Conservation (phyloP, 768 basidiomycete species). For the Naematelia aurantialba region DNA sequence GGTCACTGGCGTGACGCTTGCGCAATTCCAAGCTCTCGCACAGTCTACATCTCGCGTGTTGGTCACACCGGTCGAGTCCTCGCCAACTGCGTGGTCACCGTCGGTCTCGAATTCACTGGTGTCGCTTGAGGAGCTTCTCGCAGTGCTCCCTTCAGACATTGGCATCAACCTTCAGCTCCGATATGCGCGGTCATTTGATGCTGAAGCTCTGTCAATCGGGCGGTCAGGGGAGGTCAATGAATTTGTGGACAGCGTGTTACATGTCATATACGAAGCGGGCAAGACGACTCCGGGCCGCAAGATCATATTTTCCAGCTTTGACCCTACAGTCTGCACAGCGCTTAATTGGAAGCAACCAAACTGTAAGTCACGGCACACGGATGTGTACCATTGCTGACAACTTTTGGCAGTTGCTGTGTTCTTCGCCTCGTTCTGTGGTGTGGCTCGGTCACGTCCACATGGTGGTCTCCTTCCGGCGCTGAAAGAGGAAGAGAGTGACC, state of each 20-base stretch:
- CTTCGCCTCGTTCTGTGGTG: slow-evolving; percentile 83
- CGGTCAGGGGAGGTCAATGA: slow-evolving; percentile 68
- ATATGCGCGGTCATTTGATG: slow-evolving; percentile 61
- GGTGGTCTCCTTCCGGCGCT: slow-evolving; percentile 27
- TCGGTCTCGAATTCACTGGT: slow-evolving; percentile 55
- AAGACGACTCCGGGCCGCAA: slow-evolving; percentile 61
- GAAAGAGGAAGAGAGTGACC: slow-evolving; percentile 52
- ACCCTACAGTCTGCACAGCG: slow-evolving; percentile 80
- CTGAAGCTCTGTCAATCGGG: slow-evolving; percentile 54
- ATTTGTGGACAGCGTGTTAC: slow-evolving; percentile 78
- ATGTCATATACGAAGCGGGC: slow-evolving; percentile 68
- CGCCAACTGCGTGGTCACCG: slow-evolving; percentile 50
- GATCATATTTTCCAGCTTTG: slow-evolving; percentile 88
- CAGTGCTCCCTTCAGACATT: slow-evolving; percentile 59
- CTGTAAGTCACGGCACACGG: slow-evolving; percentile 57
- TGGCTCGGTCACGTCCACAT: slow-evolving; percentile 46
- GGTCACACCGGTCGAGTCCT: slow-evolving; percentile 8
- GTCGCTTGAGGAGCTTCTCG: slow-evolving; percentile 69
- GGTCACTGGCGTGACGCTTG: slow-evolving; percentile 76
- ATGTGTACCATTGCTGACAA: background rate
- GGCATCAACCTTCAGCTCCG: slow-evolving; percentile 81
- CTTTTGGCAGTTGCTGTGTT: slow-evolving; percentile 65
- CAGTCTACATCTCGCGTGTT: slow-evolving; percentile 52
- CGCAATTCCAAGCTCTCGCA: slow-evolving; percentile 72
- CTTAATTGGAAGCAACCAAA: slow-evolving; percentile 99